Percentiles rank a stretch among this genome's conserved stretches.
Evolutionary conservation across 768 basidiomycete genomes (phyloP).

Genomic region (Coprinopsis sp.): DNA sequence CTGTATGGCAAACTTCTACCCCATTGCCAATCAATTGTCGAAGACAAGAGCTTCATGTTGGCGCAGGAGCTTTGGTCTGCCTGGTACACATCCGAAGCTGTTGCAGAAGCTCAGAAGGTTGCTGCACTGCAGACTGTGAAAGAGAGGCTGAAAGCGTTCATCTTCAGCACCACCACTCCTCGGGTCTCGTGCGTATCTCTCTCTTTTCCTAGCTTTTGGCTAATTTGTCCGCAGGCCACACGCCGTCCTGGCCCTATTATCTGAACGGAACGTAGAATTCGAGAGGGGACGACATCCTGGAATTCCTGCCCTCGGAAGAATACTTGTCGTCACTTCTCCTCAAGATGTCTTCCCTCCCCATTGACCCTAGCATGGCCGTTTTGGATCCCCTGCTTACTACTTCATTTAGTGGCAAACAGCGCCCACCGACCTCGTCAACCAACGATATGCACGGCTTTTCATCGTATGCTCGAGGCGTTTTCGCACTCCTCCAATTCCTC

Average conservation of each 20-base stretch:
- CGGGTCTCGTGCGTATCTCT: conserved; percentile 28
- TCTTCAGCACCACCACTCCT: conserved; percentile 34
- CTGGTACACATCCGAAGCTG: conserved; percentile 20
- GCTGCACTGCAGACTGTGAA: conserved; percentile 33
- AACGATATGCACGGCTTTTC: conserved; percentile 53
- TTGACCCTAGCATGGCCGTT: conserved; percentile 54
- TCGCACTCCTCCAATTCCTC: conserved; percentile 53
- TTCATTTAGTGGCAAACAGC: conserved; percentile 17
- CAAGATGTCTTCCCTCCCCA: conserved; percentile 40
- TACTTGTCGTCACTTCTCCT: conserved; percentile 46
- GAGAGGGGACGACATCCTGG: conserved; percentile 36
- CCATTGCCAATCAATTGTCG: conserved; percentile 20
- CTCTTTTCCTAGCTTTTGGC: neutral
- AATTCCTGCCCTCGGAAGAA: conserved; percentile 47
- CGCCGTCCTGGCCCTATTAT: conserved; percentile 37
- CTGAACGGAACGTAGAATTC: conserved; percentile 31
- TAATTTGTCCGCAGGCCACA: conserved; percentile 35
- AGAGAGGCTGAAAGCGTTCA: conserved; percentile 34
- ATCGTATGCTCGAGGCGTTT: conserved; percentile 57
- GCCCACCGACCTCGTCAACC: conserved; percentile 1
- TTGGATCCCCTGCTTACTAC: conserved; percentile 57
- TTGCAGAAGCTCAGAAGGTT: conserved; percentile 1
- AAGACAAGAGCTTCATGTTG: conserved; percentile 15
- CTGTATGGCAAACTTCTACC: conserved; percentile 47
- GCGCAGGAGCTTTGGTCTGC: conserved; percentile 33